Conservation (phyloP, 495 filamentous ascomycete genomes). For the Neurospora sublineolata region DNA sequence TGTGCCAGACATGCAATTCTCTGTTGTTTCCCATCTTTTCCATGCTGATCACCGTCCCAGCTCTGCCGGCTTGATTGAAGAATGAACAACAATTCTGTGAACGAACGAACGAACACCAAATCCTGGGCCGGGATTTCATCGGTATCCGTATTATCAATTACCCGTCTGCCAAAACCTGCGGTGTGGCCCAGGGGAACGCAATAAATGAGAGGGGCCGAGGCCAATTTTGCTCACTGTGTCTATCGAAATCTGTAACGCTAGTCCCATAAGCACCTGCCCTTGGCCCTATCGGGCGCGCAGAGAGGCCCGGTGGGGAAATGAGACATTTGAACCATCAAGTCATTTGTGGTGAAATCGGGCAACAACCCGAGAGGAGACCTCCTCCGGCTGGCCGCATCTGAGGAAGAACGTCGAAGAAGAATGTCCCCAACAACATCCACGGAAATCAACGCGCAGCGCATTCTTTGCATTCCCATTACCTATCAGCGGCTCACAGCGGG, state of each 20-base stretch:
- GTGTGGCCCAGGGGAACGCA: neutral
- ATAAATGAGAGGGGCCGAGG: neutral
- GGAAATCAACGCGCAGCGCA: neutral
- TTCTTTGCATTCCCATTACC: neutral
- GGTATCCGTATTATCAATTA: neutral
- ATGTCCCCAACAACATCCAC: neutral
- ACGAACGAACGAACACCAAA: neutral
- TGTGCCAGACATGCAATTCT: neutral
- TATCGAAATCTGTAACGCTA: neutral
- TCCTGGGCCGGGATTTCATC: neutral
- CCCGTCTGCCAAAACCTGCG: neutral
- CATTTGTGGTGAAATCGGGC: neutral
- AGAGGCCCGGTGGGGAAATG: neutral
- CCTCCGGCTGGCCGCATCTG: neutral
- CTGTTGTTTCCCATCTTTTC: neutral
- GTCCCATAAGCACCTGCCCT: neutral
- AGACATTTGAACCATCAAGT: neutral
- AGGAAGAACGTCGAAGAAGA: neutral
- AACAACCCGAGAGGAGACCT: neutral
- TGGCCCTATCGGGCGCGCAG: neutral
- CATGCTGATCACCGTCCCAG: neutral
- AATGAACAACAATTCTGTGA: neutral
- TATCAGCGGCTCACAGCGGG: neutral
- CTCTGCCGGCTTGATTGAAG: neutral
- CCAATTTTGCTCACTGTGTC: neutral